Conservation (phyloP, 768 basidiomycete species). For the Rhizopogon roseolus region DNA sequence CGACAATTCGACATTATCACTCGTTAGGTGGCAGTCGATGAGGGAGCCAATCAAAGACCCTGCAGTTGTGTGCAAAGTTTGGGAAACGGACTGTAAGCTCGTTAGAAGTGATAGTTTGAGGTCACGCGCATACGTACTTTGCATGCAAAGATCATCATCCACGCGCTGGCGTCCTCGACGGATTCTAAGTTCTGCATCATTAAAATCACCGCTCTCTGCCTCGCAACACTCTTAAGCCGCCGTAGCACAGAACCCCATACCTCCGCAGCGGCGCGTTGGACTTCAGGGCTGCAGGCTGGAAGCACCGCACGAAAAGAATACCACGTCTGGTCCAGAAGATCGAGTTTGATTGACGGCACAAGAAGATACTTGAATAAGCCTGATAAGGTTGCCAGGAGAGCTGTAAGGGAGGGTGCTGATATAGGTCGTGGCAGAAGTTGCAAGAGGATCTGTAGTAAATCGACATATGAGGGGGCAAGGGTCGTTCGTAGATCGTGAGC, state of each 20-base stretch:
- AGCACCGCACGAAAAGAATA: constrained; percentile 41
- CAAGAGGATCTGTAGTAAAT: constrained; percentile 53
- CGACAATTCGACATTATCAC: constrained; percentile 34
- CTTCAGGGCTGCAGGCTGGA: constrained; percentile 60
- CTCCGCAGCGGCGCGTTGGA: constrained; percentile 76
- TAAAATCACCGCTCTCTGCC: constrained; percentile 51
- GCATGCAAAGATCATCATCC: constrained; percentile 75
- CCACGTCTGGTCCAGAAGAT: constrained; percentile 62
- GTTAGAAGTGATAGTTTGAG: neutral
- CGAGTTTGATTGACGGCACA: constrained; percentile 51
- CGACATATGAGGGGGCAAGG: constrained; percentile 54
- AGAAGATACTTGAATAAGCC: constrained; percentile 70
- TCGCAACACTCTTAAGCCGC: constrained; percentile 56
- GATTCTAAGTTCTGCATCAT: constrained; percentile 47
- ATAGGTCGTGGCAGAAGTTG: constrained; percentile 54
- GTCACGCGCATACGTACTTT: constrained; percentile 40
- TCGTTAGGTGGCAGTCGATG: constrained; percentile 48
- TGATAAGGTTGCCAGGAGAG: constrained; percentile 64
- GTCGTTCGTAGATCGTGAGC: constrained; percentile 79
- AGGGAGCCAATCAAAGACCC: constrained; percentile 57
- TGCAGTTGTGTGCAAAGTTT: constrained; percentile 75
- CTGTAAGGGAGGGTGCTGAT: constrained; percentile 53
- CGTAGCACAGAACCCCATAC: constrained; percentile 82
- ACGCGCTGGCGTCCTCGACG: constrained; percentile 62
- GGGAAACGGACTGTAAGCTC: constrained; percentile 62